Conservation (phyloP, 345 rosid species). For the Eutrema yunnanense region DNA sequence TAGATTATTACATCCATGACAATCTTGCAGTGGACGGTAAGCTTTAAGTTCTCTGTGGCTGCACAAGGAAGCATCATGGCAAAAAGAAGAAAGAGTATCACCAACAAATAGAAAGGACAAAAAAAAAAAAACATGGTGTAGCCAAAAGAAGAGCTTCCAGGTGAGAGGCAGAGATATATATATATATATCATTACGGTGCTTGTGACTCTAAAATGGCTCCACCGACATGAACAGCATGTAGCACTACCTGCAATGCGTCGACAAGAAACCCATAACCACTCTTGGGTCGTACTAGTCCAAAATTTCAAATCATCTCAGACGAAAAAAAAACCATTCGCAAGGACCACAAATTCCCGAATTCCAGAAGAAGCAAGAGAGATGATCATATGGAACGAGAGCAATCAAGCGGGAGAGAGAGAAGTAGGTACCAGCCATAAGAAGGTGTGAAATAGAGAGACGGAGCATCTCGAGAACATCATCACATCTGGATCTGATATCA, state of each 20-base stretch:
- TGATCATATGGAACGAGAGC: neutral
- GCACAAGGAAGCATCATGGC: constrained; percentile 8
- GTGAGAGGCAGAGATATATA: constrained; percentile 11
- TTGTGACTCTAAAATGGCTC: constrained; percentile 29
- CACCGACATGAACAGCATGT: constrained; percentile 31
- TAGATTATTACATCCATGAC: constrained; percentile 22
- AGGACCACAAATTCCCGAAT: no score
- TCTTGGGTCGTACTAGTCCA: neutral
- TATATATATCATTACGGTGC: constrained; percentile 40
- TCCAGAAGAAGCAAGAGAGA: no score
- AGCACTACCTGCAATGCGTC: constrained; percentile 38
- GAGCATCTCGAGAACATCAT: constrained; percentile 14
- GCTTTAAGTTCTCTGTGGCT: constrained; percentile 43
- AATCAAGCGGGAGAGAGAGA: neutral
- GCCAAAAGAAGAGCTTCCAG: neutral
- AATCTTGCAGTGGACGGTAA: constrained; percentile 30
- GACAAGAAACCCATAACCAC: neutral
- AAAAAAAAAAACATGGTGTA: neutral
- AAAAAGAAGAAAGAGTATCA: neutral
- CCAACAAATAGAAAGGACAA: neutral
- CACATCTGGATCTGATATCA: constrained; percentile 25
- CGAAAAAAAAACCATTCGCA: no score
- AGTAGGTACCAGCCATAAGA: constrained; percentile 11
- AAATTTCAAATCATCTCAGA: no score
- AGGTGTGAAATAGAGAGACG: constrained; percentile 3